Evolutionary conservation across 371 early-diverging fungal genomes (phyloP).

Genomic region (Apophysomyces variabilis): DNA sequence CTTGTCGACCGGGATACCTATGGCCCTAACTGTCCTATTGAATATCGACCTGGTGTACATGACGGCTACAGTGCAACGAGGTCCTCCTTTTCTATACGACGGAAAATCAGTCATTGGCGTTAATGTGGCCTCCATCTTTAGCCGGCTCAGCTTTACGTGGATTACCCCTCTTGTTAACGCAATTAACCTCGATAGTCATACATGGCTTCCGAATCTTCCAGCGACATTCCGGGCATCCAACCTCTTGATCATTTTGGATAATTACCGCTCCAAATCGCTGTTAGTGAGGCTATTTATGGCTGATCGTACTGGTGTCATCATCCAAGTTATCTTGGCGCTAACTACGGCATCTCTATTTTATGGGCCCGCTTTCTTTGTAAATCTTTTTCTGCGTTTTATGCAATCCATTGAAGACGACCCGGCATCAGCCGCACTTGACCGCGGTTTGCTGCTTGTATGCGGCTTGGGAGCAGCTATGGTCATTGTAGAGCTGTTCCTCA

Average conservation of each 20-base stretch:
- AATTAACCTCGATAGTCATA: slow-evolving; percentile 26
- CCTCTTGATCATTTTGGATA: slow-evolving; percentile 22
- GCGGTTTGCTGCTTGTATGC: slow-evolving; percentile 29
- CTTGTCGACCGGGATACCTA: background rate
- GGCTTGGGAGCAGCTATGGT: slow-evolving; percentile 39
- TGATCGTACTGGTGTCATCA: background rate
- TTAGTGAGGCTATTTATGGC: slow-evolving; percentile 4
- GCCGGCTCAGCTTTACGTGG: slow-evolving; percentile 31
- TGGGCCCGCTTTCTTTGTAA: slow-evolving; percentile 28
- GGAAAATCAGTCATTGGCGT: slow-evolving; percentile 24
- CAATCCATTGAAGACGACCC: slow-evolving; percentile 23
- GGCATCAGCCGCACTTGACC: slow-evolving; percentile 8
- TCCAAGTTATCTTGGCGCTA: slow-evolving; percentile 13
- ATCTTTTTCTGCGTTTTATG: slow-evolving; percentile 25
- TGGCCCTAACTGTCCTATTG: background rate
- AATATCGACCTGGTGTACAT: slow-evolving; percentile 20
- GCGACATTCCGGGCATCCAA: slow-evolving; percentile 40
- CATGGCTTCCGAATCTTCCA: slow-evolving; percentile 30
- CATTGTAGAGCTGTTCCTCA: slow-evolving; percentile 28
- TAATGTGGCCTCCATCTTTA: slow-evolving; percentile 24
- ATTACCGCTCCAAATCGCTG: slow-evolving; percentile 7
- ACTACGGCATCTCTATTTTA: slow-evolving; percentile 20
- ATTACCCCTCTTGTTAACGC: slow-evolving; percentile 26
- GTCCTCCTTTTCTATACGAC: slow-evolving; percentile 22
- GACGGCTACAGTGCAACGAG: slow-evolving; percentile 21